phyloP scores from a whole-genome alignment of 805 yeast species.

The Lipomyces oligophaga region DNA sequence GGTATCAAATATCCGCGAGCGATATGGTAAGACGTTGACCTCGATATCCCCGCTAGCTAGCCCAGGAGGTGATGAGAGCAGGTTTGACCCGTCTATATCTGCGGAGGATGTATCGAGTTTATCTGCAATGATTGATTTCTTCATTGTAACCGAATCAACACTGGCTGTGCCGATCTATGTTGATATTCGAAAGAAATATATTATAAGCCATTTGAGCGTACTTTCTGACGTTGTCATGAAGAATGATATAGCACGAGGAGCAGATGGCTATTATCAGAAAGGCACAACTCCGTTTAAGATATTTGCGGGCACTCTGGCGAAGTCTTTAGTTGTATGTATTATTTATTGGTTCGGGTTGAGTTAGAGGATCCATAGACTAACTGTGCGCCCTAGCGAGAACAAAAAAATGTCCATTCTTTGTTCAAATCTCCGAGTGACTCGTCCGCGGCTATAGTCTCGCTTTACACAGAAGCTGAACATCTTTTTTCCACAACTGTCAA shows the following conservation, averaged over 20 bases:
- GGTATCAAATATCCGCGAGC: constrained; percentile 20
- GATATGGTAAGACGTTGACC: constrained; percentile 11
- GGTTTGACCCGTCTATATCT: constrained; percentile 5
- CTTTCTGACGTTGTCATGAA: constrained; percentile 8
- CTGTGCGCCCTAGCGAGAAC: constrained; percentile 8
- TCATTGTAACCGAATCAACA: constrained; percentile 15
- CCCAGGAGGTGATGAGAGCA: background rate
- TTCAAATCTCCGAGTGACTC: constrained; percentile 13
- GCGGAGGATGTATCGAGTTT: constrained; percentile 3
- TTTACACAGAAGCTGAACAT: constrained; percentile 29
- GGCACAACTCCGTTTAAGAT: constrained; percentile 15
- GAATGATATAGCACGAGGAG: constrained; percentile 10
- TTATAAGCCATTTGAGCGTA: constrained; percentile 4
- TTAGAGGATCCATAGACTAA: background rate
- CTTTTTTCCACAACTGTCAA: constrained; percentile 26
- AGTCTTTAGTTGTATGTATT: constrained; percentile 7
- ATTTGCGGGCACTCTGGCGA: constrained; percentile 7
- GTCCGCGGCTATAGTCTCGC: constrained; percentile 13
- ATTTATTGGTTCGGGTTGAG: background rate
- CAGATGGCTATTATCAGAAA: constrained; percentile 19
- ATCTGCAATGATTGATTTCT: constrained; percentile 23
- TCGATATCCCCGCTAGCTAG: constrained; percentile 5
- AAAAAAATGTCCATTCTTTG: constrained; percentile 4
- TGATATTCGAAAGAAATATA: constrained; percentile 15
- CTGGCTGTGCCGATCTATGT: constrained; percentile 14